These are phyloP conservation scores for Nymphaea colorata DNA, from an alignment of 164 flowering plant species.

Conservation along the genomic window DNA sequence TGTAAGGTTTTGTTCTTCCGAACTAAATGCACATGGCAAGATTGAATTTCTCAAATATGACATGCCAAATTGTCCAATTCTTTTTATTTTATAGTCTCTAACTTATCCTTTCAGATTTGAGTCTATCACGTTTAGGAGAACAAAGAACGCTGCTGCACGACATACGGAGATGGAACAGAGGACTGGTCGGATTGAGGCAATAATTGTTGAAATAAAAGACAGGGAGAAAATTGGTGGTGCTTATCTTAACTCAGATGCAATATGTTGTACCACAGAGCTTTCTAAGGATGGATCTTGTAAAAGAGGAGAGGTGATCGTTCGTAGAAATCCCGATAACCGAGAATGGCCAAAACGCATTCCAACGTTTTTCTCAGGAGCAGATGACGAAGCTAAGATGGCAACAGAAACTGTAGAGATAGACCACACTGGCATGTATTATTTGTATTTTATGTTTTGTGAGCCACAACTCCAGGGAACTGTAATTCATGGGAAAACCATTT, in stretches of 20 bases:
- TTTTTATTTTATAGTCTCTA: too few species aligned
- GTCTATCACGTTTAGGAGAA: slow-evolving; percentile 44
- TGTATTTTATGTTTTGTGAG: slow-evolving; percentile 69
- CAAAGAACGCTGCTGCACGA: slow-evolving; percentile 38
- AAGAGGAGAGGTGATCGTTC: slow-evolving; percentile 64
- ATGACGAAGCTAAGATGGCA: slow-evolving; percentile 27
- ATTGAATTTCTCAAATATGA: too few species aligned
- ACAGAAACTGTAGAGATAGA: slow-evolving; percentile 33
- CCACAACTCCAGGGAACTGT: slow-evolving; percentile 54
- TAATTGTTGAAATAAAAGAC: slow-evolving; percentile 65
- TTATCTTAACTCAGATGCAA: slow-evolving; percentile 23
- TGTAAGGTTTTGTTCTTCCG: too few species aligned
- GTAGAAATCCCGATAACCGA: slow-evolving; percentile 28
- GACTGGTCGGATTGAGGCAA: slow-evolving; percentile 70
- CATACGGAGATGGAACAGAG: slow-evolving; percentile 40
- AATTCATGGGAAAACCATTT: slow-evolving; percentile 62
- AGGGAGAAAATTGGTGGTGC: slow-evolving; percentile 64
- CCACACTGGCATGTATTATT: slow-evolving; percentile 71
- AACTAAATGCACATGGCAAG: too few species aligned
- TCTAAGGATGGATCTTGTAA: slow-evolving; percentile 37
- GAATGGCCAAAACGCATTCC: slow-evolving; percentile 55
- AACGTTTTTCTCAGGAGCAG: slow-evolving; percentile 40
- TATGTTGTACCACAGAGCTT: slow-evolving; percentile 55
- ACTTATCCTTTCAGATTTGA: slow-evolving; percentile 48
- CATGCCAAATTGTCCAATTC: too few species aligned